Base-by-base conservation (phyloP, 208 protist species). In the Sergeia podlipaevii region DNA sequence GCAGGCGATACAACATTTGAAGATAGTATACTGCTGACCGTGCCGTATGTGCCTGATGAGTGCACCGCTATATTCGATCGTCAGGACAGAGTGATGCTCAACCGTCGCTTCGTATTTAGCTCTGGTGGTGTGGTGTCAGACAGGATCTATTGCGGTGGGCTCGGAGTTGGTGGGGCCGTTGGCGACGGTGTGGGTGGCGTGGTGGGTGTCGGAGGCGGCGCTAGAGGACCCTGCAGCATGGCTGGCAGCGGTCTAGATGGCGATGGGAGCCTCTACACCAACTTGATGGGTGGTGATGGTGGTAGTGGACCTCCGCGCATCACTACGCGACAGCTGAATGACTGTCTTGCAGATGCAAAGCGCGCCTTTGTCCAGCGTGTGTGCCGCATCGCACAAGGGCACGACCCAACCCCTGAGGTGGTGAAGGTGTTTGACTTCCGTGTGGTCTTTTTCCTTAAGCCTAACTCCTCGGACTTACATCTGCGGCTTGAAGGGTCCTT, bases 21-120 rank as follows among this genome's bases (percentile, higher is more conserved):
- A 42, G 81, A 91, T 42, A 80, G 70, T 42, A 50, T 89, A 17
- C 48, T 95, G 26, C 62, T 95, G 8, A 93, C 85, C 5, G 68
- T 90, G 28, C 88, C 88, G 6, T 95, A 95, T 56, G 59, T 91
- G 20, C 77, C 88, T 8, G n/a, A n/a, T n/a, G 79, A 88, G 43
- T 68, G 51, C 23, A 68, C 72, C 8, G 89, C 83, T 64, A 48
- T 61, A 7, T 89, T 77, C 45, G 65, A 76, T 29, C 79, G 63
- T 41, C 84, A 90, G 59, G 71, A 91, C 46, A 62, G 74, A 23
- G 72, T 95, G 39, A 67, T 82, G 18, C 36, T 95, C 38, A 64
- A 80, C 34, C 70, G 84, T 7, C 81, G 85, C 44, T 95, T 77
- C 60, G 54, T 74, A 37, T 41, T 82, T 53, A 47, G 52, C 30